Evolutionary conservation across 257 asterid species (phyloP).

Genomic region (Fraxinus excelsior): DNA sequence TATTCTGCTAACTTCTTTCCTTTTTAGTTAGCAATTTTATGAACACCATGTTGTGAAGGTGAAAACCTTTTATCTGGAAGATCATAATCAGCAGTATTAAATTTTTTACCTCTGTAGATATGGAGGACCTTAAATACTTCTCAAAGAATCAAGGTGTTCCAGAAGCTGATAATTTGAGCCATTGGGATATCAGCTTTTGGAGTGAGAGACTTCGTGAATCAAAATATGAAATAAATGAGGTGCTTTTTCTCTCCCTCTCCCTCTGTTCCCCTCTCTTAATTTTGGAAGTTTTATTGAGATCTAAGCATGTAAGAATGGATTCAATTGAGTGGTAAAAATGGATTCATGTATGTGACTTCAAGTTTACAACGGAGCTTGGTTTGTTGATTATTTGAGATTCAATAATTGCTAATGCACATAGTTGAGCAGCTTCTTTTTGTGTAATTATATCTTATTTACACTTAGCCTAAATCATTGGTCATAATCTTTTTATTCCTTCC

Average conservation of each 20-base stretch:
- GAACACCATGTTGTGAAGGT: neutral
- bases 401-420: slow-evolving; percentile 19
- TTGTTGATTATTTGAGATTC: neutral
- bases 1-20: neutral
- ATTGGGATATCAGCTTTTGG: slow-evolving; percentile 91
- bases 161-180: slow-evolving; percentile 78
- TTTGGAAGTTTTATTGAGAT: neutral
- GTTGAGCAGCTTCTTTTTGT: neutral
- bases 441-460: neutral
- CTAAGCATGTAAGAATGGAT: neutral
- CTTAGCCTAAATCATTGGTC: neutral
- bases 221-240: slow-evolving; percentile 94
- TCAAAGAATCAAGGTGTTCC: slow-evolving; percentile 79
- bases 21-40: neutral
- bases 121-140: slow-evolving; percentile 78
- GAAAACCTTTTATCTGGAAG: slow-evolving; percentile 11
- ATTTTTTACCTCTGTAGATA: slow-evolving; percentile 49
- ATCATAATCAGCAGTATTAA: slow-evolving; percentile 18
- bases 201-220: slow-evolving; percentile 97
- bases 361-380: neutral
- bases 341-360: neutral
- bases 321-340: neutral
- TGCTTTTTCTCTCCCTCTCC: slow-evolving; percentile 17
- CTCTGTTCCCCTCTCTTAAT: slow-evolving; percentile 4
- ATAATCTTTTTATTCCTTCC: slow-evolving; percentile 11